A percentile compares a stretch with the other conserved stretches of the same genome.
phyloP scores from a whole-genome alignment of 129 eudicot genomes.

The Cynara cardunculus region DNA sequence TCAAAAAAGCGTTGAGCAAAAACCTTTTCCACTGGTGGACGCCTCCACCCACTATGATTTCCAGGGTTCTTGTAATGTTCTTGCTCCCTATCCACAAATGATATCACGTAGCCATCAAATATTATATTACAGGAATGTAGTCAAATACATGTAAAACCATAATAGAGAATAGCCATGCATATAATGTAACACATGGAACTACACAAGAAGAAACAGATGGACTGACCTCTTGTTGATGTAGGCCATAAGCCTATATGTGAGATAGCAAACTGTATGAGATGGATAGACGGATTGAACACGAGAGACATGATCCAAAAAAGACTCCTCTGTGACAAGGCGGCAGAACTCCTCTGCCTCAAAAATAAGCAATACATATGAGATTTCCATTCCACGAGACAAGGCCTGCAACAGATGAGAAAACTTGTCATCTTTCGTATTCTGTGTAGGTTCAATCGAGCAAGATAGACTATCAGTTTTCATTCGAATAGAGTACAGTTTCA shows the following conservation, averaged over 20 bases:
- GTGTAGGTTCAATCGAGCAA: no score
- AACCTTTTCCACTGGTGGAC: constrained; percentile 94
- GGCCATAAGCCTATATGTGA: constrained; percentile 72
- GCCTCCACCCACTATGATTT: constrained; percentile 56
- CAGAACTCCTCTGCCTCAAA: constrained; percentile 86
- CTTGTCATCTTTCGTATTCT: not conserved
- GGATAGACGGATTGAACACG: constrained; percentile 68
- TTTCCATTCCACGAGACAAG: constrained; percentile 37
- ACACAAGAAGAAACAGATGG: not conserved
- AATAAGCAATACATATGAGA: constrained; percentile 59
- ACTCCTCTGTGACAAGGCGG: constrained; percentile 41
- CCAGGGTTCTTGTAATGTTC: constrained; percentile 66
- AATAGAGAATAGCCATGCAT: not conserved
- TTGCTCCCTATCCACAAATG: constrained; percentile 54
- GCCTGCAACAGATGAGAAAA: constrained; percentile 33
- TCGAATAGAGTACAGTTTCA: no score
- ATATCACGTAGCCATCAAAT: not conserved
- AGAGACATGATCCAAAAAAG: constrained; percentile 54
- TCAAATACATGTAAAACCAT: not conserved
- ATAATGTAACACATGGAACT: not conserved
- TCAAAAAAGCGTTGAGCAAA: not conserved
- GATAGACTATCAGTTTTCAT: no score
- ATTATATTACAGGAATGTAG: not conserved
- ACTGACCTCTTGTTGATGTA: constrained; percentile 67
- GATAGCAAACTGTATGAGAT: constrained; percentile 70